Evolutionary conservation across 2,329 filamentous ascomycete species (phyloP).

Genomic region (Fusarium euwallaceae): DNA sequence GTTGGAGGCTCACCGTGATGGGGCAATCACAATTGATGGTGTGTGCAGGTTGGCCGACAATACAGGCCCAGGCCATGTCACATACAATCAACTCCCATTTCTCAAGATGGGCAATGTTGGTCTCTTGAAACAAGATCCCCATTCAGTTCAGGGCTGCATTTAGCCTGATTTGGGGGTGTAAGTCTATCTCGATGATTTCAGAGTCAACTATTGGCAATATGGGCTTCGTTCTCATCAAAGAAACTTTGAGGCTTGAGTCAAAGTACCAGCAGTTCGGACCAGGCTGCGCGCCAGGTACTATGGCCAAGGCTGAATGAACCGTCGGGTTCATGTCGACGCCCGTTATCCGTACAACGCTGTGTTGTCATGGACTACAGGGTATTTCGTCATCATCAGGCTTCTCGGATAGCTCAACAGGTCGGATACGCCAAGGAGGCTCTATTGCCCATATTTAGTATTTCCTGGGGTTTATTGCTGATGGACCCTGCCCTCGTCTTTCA

Average conservation of each 20-base stretch:
- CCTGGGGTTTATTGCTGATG: neutral
- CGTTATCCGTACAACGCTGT: neutral
- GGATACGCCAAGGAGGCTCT: neutral
- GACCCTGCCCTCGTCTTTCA: neutral
- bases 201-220: neutral
- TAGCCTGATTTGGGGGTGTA: slow-evolving; percentile 11
- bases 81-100: neutral
- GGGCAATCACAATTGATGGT: neutral
- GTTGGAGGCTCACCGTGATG: neutral
- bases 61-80: neutral
- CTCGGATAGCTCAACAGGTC: neutral
- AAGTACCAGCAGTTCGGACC: slow-evolving; percentile 18
- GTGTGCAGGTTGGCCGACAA: slow-evolving; percentile 2
- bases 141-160: neutral
- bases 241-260: neutral
- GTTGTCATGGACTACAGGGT: slow-evolving; percentile 3
- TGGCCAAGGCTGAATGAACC: slow-evolving; percentile 7
- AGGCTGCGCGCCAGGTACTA: slow-evolving; percentile 3
- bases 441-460: neutral
- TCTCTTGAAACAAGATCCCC: slow-evolving; percentile 22
- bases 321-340: slow-evolving; percentile 9
- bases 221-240: neutral
- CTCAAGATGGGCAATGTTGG: slow-evolving; percentile 18
- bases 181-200: neutral
- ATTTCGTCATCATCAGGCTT: slow-evolving; percentile 2